phyloP scores from a whole-genome alignment of 352 stramenopile species.

The Pythium utonaiense region DNA sequence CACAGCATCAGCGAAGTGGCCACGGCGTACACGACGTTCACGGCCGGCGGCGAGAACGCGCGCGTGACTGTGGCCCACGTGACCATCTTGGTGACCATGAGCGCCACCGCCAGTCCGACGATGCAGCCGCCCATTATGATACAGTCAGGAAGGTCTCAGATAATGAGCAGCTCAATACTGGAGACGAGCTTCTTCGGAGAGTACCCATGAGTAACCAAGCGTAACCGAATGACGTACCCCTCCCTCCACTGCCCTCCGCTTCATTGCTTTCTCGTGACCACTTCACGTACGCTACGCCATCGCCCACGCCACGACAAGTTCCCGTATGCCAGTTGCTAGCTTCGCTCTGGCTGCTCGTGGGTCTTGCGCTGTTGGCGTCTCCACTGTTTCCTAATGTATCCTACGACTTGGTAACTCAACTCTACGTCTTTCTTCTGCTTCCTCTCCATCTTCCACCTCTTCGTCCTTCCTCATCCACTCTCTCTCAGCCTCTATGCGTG shows the following conservation, averaged over 20 bases:
- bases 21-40: conserved; percentile 41
- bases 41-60: conserved; percentile 10
- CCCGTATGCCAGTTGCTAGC: too few relatives aligned
- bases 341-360: too few relatives aligned
- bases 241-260: too few relatives aligned
- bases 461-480: background rate
- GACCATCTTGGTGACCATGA: conserved; percentile 65
- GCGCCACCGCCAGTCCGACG: conserved; percentile 43
- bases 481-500: background rate
- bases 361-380: too few relatives aligned
- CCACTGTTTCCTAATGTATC: too few relatives aligned
- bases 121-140: conserved; percentile 20
- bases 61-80: conserved; percentile 48
- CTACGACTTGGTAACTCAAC: background rate
- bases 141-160: too few relatives aligned
- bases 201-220: background rate
- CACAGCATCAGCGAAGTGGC: conserved; percentile 65
- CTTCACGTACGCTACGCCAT: background rate
- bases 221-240: background rate
- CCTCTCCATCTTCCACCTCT: background rate
- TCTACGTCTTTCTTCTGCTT: too few relatives aligned
- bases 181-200: too few relatives aligned
- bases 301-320: too few relatives aligned
- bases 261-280: background rate
- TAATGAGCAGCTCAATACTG: too few relatives aligned